These are phyloP conservation scores for Botrytis aclada DNA, from an alignment of 2,329 filamentous ascomycete species.

Conservation along the genomic window DNA sequence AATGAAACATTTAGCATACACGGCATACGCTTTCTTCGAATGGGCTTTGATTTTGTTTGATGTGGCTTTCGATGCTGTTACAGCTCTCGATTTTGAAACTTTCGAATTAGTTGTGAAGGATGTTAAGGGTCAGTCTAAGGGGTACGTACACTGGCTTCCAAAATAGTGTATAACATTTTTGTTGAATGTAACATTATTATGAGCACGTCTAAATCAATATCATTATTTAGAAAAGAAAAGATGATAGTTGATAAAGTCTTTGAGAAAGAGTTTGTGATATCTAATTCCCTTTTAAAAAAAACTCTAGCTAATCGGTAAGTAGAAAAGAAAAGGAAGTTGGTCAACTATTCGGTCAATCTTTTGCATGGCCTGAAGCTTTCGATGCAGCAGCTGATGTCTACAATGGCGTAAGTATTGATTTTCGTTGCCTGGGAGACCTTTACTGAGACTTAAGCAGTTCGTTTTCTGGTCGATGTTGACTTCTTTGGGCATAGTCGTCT, in stretches of 20 bases:
- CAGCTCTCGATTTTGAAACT: constrained; percentile 82
- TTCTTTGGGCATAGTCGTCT: constrained; percentile 81
- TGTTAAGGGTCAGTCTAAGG: constrained; percentile 86
- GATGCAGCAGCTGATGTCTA: constrained; percentile 88
- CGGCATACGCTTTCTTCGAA: constrained; percentile 95
- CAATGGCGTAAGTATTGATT: constrained; percentile 66
- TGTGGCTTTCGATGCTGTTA: constrained; percentile 94
- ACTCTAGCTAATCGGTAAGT: constrained; percentile 33
- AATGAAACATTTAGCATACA: constrained; percentile 67
- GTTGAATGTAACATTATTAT: constrained; percentile 29
- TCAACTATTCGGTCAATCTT: constrained; percentile 66
- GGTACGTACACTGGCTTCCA: constrained; percentile 97
- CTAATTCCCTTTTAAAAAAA: constrained; percentile 32
- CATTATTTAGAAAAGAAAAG: constrained; percentile 41
- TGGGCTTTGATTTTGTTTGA: constrained; percentile 95
- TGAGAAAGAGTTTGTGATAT: constrained; percentile 69
- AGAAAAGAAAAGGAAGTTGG: constrained; percentile 75
- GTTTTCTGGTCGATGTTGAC: constrained; percentile 96
- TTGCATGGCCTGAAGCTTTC: constrained; percentile 70
- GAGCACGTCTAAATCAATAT: constrained; percentile 36
- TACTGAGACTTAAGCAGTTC: constrained; percentile 54
- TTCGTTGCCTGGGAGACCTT: neutral
- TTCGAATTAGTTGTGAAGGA: constrained; percentile 89
- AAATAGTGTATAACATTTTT: constrained; percentile 63
- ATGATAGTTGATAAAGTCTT: constrained; percentile 49